phyloP scores from a whole-genome alignment of 306 rosid genomes.

The Castanospermum australe region DNA sequence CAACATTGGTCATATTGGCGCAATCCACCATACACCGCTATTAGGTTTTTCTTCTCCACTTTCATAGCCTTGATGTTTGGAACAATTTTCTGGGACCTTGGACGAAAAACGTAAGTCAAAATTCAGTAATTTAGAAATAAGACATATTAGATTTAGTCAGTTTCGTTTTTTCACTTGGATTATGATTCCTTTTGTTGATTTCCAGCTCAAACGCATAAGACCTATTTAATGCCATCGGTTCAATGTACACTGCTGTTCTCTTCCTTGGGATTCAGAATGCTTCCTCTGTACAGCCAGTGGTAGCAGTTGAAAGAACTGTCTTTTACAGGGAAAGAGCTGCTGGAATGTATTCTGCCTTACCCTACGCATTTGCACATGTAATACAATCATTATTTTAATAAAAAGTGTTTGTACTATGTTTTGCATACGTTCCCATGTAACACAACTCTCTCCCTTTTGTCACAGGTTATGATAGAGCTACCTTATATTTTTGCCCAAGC shows the following conservation, averaged over 20 bases:
- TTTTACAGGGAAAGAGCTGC: constrained; percentile 88
- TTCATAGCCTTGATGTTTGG: constrained; percentile 50
- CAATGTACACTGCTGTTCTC: constrained; percentile 63
- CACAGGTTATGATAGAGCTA: constrained; percentile 68
- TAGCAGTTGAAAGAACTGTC: constrained; percentile 71
- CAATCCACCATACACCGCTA: constrained; percentile 48
- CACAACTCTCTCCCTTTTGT: background rate
- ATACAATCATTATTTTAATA: background rate
- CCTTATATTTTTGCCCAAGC: constrained; percentile 68
- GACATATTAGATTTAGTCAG: background rate
- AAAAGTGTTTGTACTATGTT: background rate
- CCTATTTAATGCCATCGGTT: constrained; percentile 69
- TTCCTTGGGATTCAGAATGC: constrained; percentile 70
- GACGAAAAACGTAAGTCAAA: constrained; percentile 52
- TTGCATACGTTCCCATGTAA: background rate
- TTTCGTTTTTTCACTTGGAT: background rate
- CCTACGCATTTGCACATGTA: constrained; percentile 79
- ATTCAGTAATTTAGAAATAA: background rate
- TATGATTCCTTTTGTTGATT: constrained; percentile 6
- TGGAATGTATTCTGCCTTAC: constrained; percentile 78
- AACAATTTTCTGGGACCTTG: constrained; percentile 62
- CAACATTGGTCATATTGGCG: constrained; percentile 65
- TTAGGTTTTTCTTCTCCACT: constrained; percentile 45
- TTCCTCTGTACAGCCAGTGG: constrained; percentile 70
- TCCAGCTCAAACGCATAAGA: constrained; percentile 51